Base-by-base conservation (phyloP, 495 filamentous ascomycete genomes). In the Penicillium atrosanguineum region DNA sequence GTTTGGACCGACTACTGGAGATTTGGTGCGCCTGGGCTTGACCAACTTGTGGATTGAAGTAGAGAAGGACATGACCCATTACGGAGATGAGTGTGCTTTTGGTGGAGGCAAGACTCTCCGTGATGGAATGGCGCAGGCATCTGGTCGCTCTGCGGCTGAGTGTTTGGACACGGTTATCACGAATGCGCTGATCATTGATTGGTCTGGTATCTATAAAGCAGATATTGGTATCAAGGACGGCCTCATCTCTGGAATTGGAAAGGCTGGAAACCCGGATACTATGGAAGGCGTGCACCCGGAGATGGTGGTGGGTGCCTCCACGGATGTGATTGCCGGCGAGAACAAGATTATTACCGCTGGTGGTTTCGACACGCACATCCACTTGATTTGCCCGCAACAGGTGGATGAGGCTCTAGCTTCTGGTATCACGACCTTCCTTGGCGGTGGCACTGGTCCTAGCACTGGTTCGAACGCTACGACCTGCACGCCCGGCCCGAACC, bases 301-400 rank as follows among this genome's bases (percentile, higher is more conserved):
- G 38, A 83, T 98, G 83, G 74, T 96, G 4, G 85, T 97, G 14
- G 94, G 95, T 3, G 84, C 85, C 31, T 91, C 90, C 51, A 98
- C 94, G 0, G 94, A 98, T 73, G 89, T 97, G n/a, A 87, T 98
- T 65, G 92, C 94, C 9, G 94, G 87, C 15, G 94, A 98, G 69
- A 84, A 89, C 56, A 90, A 90, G 74, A 97, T 98, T 53, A 68
- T 98, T 21, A 98, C 94, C 1, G 90, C 91, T 11, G 94, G 94
- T 62, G 94, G 88, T 2, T 82, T 96, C 52, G 94, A 98, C 69
- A 86, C 88, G 19, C 94, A 98, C 67, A 90, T 98, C 54, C 94
- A 98, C 67, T 90, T 94, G 58, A 97, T 98, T 63, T 97, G 93
- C 66, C 94, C 95, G 12, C 94, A 98, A 65, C 94, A 98, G 72